A percentile compares a stretch with the other conserved stretches of the same genome.
phyloP scores from a whole-genome alignment of 257 asterid genomes.

The Petunia axillaris region DNA sequence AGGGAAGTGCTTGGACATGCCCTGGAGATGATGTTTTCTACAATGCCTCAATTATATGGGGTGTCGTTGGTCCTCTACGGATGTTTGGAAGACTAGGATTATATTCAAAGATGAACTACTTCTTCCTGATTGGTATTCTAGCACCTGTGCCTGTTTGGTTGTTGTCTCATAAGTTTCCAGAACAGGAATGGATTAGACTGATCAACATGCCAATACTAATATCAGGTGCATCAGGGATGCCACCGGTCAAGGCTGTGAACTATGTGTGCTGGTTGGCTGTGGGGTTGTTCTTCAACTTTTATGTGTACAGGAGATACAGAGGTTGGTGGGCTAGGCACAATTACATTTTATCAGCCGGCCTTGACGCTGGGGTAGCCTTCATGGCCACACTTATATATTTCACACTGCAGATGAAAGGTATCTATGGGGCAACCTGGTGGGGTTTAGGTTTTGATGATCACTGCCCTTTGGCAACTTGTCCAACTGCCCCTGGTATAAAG shows the following conservation, averaged over 20 bases:
- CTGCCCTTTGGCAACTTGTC: conserved; percentile 67
- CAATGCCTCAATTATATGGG: conserved; percentile 87
- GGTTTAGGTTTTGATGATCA: conserved; percentile 61
- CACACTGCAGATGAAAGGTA: conserved; percentile 45
- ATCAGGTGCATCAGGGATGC: conserved; percentile 58
- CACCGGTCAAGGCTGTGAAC: conserved; percentile 60
- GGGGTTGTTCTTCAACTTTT: conserved; percentile 57
- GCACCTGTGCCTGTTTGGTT: conserved; percentile 65
- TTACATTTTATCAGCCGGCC: conserved; percentile 63
- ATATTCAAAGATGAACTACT: conserved; percentile 60
- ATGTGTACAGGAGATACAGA: conserved; percentile 53
- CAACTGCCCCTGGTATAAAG: conserved; percentile 56
- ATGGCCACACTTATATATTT: conserved; percentile 65
- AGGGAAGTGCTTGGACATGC: conserved; percentile 84
- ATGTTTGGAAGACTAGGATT: conserved; percentile 71
- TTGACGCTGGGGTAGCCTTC: conserved; percentile 79
- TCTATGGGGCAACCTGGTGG: conserved; percentile 71
- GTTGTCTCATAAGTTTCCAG: conserved; percentile 51
- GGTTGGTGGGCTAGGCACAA: conserved; percentile 86
- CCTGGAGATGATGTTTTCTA: conserved; percentile 77
- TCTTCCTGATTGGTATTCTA: conserved; percentile 63
- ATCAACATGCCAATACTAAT: conserved; percentile 59
- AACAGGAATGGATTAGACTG: conserved; percentile 56
- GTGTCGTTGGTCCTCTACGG: conserved; percentile 65
- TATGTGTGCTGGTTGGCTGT: conserved; percentile 58